Conservation (phyloP, 192 early-diverging fungal genomes). For the Backusella luteola region DNA sequence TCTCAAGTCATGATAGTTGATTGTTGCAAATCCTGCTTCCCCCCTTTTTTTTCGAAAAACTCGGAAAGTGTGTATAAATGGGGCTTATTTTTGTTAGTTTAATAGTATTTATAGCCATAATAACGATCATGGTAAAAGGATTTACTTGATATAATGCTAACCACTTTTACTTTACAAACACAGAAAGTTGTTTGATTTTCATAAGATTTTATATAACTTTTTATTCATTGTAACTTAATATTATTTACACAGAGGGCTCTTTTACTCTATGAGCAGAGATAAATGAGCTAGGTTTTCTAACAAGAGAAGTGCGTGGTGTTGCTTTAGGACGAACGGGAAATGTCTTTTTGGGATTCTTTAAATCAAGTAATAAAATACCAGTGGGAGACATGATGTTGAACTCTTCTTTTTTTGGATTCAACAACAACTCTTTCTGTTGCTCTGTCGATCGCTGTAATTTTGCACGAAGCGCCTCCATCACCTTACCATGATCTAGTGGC, state of each 20-base stretch:
- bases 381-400: constrained; percentile 23
- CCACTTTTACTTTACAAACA: too few species aligned
- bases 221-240: background rate
- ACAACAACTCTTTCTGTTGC: background rate
- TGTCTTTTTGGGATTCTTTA: constrained; percentile 24
- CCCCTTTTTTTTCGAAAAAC: too few species aligned
- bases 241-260: background rate
- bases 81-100: too few species aligned
- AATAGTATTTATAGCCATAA: too few species aligned
- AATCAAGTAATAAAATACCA: constrained; percentile 28
- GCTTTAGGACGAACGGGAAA: constrained; percentile 6
- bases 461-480: constrained; percentile 35
- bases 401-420: background rate
- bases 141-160: too few species aligned
- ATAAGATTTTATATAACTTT: too few species aligned
- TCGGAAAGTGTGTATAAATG: too few species aligned
- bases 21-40: too few species aligned
- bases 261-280: constrained; percentile 18
- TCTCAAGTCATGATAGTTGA: too few species aligned
- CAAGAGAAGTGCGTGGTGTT: constrained; percentile 13
- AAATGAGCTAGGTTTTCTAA: constrained; percentile 16
- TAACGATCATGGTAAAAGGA: too few species aligned
- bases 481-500: constrained; percentile 30
- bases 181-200: too few species aligned
- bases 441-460: constrained; percentile 26